Evolutionary conservation across 2,329 filamentous ascomycete species (phyloP), one percentile per base, ranked within the genome.

Genomic region (Phialophora verrucosa): DNA sequence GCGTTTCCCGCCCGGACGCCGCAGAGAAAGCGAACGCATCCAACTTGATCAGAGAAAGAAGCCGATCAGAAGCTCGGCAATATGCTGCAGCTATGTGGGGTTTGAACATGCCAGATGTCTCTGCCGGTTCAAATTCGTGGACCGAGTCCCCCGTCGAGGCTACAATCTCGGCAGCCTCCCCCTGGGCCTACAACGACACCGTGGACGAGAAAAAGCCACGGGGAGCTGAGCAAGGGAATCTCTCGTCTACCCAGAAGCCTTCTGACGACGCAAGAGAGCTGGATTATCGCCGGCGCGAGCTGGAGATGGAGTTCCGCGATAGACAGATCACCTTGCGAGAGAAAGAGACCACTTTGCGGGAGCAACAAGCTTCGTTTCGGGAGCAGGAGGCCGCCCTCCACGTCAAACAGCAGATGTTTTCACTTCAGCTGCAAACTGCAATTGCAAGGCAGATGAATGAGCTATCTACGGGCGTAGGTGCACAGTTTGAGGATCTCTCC

Each of bases 291-390:
- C 62, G 61, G 35, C 65, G 69, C 51, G 71, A 72, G 35, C 64
- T 70, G 23, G 67, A 69, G 14, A 53, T 71, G 27, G 53, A 53
- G 11, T 60, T 65, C 27, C 65, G 71, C 8, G 71, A 71, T 44
- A 69, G 68, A 47, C 69, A 71, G 29, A 31, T 70, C n/a, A 57
- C 59, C 20, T 20, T 72, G 6, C 59, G 67, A 12, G 71, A 73
- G 55, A 62, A 64, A n/a, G 70, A 69, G 54, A 64, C 65, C 20
- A 55, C 65, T n/a, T 27, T 72, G 35, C 42, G 70, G 23, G 68
- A 71, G 54, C 66, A 66, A 63, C 65, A 71, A 50, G 66, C 69
- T 7, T 64, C 60, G 4, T 59, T 69, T 31, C 59, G 64, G 38
- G 70, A 71, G 59, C 67, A 61, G 49, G 68, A 72, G 17, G 67